Evolutionary conservation across 345 rosid genomes (phyloP), one percentile per base, ranked within the genome.

Genomic region (Odontarrhena argentea): DNA sequence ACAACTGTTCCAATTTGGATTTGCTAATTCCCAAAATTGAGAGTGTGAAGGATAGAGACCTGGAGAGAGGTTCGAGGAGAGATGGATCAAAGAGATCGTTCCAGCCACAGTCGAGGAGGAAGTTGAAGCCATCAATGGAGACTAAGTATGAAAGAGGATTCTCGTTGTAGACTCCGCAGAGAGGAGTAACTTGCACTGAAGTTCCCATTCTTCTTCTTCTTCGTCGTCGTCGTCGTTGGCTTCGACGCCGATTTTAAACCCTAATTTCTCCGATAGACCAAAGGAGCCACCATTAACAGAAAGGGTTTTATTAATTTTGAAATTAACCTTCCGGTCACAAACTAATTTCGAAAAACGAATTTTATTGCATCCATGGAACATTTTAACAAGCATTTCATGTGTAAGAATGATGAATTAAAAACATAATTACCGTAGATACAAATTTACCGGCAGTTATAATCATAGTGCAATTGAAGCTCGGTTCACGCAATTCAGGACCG

Each of bases 21-120:
- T 11, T 35, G 0, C 13, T 30, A 24, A 24, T 22, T 8, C 2
- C 3, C 40, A 5, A 7, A 32, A 36, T 1, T 13, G 22, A 45
- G 45, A 43, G 32, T 32, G 13, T 18, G 14, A 3, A 32, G 56
- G 30, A 15, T 48, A 10, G 22, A 30, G 52, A 87, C 98, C 86
- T 87, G 75, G 97, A 84, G 66, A 94, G 95, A 60, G 99, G 97
- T 50, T 88, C 77, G 60, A 94, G 96, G 50, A 94, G 89, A 8
- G 96, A 83, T 24, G 89, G 71, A 41, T 91, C 96, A 58, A 94
- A 94, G 57, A 83, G 88, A 75, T 94, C 99, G 77, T 94, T 94
- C 99, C 99, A 94, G 37, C 99, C 99, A 67, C 97, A 94, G 64
- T 94, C 99, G 71, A 91, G 43, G 26, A 94, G 75, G 87, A 94